Percentiles rank a stretch among this genome's conserved stretches.
phyloP scores from a whole-genome alignment of 108 stramenopile species.

The Fragilariopsis cylindrus region DNA sequence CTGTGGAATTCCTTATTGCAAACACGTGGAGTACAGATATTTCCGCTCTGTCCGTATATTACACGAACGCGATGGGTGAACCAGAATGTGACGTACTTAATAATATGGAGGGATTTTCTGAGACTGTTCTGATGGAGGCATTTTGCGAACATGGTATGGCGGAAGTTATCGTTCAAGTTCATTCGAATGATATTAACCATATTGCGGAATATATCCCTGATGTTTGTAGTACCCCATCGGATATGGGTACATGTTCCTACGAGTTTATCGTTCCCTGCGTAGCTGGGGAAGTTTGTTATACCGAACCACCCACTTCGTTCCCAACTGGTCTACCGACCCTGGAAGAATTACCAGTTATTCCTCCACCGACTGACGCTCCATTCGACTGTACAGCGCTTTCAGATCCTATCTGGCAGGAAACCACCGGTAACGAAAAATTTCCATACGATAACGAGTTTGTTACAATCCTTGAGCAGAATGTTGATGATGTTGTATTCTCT shows the following conservation, averaged over 20 bases:
- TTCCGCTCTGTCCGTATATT: background rate
- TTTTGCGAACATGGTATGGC: background rate
- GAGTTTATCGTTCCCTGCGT: slow-evolving; percentile 1
- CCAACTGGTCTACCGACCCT: background rate
- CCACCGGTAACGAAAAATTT: background rate
- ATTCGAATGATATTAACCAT: background rate
- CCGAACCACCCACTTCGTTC: background rate
- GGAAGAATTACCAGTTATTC: no score
- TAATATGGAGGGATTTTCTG: background rate
- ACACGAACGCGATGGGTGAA: background rate
- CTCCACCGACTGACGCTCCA: background rate
- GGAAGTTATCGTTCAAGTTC: background rate
- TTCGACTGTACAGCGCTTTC: background rate
- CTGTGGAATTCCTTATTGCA: background rate
- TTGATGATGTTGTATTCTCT: slow-evolving; percentile 6
- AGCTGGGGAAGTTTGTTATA: background rate
- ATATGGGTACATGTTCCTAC: slow-evolving; percentile 5
- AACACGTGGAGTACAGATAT: slow-evolving; percentile 1
- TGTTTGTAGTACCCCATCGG: background rate
- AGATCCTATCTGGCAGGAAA: background rate
- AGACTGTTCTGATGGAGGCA: background rate
- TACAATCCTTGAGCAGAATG: slow-evolving; percentile 1
- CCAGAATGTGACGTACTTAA: background rate
- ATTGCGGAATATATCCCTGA: background rate
- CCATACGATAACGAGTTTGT: background rate